Evolutionary conservation across 2,329 filamentous ascomycete species (phyloP).

Genomic region (Aaosphaeria pasadenensis): DNA sequence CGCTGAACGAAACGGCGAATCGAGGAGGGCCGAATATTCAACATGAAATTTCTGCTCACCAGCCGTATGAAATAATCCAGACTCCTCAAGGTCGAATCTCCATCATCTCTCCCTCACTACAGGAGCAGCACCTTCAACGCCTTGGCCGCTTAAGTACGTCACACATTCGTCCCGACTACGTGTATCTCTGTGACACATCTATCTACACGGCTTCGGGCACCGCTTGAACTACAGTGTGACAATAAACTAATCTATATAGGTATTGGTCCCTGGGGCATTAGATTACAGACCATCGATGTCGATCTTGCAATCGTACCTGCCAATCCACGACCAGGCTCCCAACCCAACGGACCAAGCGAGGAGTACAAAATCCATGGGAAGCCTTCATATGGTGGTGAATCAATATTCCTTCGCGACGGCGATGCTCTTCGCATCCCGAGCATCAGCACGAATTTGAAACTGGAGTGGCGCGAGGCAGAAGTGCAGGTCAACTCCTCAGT

Average conservation of each 20-base stretch:
- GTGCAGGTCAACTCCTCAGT: conserved; percentile 26
- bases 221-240: no score
- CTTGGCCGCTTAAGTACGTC: no score
- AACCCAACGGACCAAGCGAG: conserved; percentile 5
- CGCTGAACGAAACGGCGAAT: no score
- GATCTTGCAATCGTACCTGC: conserved; percentile 16
- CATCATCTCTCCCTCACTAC: no score
- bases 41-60: no score
- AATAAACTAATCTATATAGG: conserved; percentile 5
- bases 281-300: conserved; percentile 20
- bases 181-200: no score
- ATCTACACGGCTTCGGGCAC: no score
- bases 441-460: conserved; percentile 8
- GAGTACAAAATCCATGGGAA: conserved; percentile 18
- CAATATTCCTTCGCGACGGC: conserved; percentile 25
- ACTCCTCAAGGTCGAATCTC: no score
- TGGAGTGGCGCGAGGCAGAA: conserved; percentile 16
- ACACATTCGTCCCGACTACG: no score
- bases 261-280: conserved; percentile 16
- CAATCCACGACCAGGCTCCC: conserved; percentile 1
- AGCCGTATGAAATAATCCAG: no score
- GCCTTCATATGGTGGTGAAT: conserved; percentile 9
- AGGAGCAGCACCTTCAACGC: no score
- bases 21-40: no score
- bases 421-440: conserved; percentile 19